phyloP scores from a whole-genome alignment of 2,329 filamentous ascomycete genomes.

The Onygenales sp. region DNA sequence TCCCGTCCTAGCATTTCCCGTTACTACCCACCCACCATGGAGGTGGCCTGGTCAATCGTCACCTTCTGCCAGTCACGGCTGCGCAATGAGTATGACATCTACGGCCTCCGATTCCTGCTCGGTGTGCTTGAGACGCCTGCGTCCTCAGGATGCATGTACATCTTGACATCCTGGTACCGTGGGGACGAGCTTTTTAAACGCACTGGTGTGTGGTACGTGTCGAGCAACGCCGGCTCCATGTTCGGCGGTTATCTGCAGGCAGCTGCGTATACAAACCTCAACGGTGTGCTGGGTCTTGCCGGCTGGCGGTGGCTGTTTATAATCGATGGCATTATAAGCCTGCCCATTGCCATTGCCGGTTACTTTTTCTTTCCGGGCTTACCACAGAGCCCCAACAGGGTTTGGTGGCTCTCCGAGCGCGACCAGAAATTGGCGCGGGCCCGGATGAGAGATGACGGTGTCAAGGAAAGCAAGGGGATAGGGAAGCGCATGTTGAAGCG shows the following conservation, averaged over 20 bases:
- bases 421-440: constrained; percentile 30
- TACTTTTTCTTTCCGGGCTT: constrained; percentile 40
- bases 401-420: constrained; percentile 26
- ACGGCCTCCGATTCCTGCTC: constrained; percentile 59
- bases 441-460: constrained; percentile 16
- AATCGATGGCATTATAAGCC: constrained; percentile 47
- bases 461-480: constrained; percentile 6
- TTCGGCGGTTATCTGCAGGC: constrained; percentile 49
- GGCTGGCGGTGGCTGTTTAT: constrained; percentile 51
- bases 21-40: constrained; percentile 21
- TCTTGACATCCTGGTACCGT: constrained; percentile 57
- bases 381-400: constrained; percentile 29
- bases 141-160: constrained; percentile 59
- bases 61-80: constrained; percentile 33
- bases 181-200: constrained; percentile 60
- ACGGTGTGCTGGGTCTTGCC: constrained; percentile 39
- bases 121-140: constrained; percentile 59
- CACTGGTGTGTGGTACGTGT: constrained; percentile 64
- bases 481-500: constrained; percentile 16
- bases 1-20: constrained; percentile 19
- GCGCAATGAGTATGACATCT: constrained; percentile 54
- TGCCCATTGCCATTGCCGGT: constrained; percentile 46
- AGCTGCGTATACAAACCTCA: constrained; percentile 43
- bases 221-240: constrained; percentile 47
- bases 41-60: constrained; percentile 25